A percentile compares a stretch with the other conserved stretches of the same genome.
Evolutionary conservation across 2,329 filamentous ascomycete species (phyloP).

Genomic region (Epichloe scottii): DNA sequence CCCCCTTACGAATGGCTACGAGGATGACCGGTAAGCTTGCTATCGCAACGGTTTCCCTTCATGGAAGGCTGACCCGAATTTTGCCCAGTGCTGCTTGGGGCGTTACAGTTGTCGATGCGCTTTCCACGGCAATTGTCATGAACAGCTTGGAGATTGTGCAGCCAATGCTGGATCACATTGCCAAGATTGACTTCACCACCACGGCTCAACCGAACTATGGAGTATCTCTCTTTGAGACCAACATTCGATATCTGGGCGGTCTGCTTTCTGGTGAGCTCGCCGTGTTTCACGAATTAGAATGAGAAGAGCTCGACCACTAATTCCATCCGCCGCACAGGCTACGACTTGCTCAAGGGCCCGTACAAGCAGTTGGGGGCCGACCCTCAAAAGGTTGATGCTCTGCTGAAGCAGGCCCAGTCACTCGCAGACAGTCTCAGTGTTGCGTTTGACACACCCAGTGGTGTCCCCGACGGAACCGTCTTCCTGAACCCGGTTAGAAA

Average conservation of each 20-base stretch:
- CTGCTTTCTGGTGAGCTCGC: conserved; percentile 52
- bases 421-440: conserved; percentile 64
- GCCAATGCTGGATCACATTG: conserved; percentile 58
- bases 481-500: conserved; percentile 40
- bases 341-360: conserved; percentile 61
- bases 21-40: conserved; percentile 54
- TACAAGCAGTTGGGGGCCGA: conserved; percentile 35
- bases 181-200: conserved; percentile 55
- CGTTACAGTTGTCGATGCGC: conserved; percentile 67
- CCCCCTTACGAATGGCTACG: conserved; percentile 51
- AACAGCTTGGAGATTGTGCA: conserved; percentile 52
- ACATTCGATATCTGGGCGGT: conserved; percentile 75
- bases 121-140: conserved; percentile 73
- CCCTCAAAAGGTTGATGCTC: conserved; percentile 35
- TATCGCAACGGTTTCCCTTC: background rate
- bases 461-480: conserved; percentile 61
- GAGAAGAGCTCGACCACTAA: background rate
- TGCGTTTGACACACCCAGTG: conserved; percentile 64
- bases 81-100: conserved; percentile 65
- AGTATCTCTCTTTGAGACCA: conserved; percentile 80
- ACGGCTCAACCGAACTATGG: conserved; percentile 31
- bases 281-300: background rate
- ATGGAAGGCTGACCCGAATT: background rate
- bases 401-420: conserved; percentile 54
- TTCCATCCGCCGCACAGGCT: conserved; percentile 27